phyloP scores from a whole-genome alignment of 2,329 filamentous ascomycete species.

The Diaporthe capsici region DNA sequence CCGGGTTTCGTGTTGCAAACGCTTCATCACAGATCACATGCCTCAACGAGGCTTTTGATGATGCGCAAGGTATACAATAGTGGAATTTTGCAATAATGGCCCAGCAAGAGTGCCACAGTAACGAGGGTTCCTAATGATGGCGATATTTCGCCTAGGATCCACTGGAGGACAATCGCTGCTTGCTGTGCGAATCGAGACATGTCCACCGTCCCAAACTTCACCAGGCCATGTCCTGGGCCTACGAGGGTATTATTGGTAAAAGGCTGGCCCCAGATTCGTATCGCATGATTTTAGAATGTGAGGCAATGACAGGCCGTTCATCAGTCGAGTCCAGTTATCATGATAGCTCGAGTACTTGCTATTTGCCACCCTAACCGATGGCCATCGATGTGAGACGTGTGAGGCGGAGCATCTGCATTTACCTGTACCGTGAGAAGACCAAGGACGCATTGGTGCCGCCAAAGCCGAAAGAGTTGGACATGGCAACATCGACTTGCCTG shows the following conservation, averaged over 20 bases:
- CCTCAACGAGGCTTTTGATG: background rate
- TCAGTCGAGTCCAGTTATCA: background rate
- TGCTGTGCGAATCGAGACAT: background rate
- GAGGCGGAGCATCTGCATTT: background rate
- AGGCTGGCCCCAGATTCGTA: too few relatives aligned
- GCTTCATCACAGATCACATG: background rate
- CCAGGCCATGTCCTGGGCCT: background rate
- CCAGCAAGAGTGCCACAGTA: background rate
- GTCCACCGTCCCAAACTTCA: background rate
- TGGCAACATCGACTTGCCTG: conserved; percentile 77
- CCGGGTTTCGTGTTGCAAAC: background rate
- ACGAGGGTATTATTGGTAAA: background rate
- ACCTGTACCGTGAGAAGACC: conserved; percentile 70
- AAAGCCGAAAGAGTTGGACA: conserved; percentile 98
- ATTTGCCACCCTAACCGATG: background rate
- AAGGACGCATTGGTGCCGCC: conserved; percentile 95
- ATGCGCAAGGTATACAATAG: too few relatives aligned
- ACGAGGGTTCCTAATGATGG: background rate
- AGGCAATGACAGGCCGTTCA: background rate
- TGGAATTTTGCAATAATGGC: background rate
- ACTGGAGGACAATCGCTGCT: too few relatives aligned
- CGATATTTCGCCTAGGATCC: background rate
- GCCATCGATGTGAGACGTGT: background rate
- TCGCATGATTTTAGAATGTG: background rate
- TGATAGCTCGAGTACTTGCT: background rate